These are phyloP conservation scores for Wickerhamomyces xylosicus DNA, from an alignment of 805 yeast genomes.

Conservation along the genomic window DNA sequence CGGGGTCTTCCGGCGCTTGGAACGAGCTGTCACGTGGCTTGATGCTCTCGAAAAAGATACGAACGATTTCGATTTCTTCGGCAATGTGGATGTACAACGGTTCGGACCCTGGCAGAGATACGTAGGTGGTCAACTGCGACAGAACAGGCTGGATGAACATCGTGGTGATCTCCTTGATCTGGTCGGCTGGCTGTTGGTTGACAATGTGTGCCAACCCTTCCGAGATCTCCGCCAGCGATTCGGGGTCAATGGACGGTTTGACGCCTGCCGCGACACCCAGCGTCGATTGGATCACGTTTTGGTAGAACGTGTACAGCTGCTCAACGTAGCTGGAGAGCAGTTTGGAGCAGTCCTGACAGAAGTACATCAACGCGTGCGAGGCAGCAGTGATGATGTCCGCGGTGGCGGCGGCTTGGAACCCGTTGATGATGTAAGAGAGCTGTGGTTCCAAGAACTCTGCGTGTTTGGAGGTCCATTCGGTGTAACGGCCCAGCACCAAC, in stretches of 20 bases:
- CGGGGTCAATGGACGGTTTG: constrained; percentile 41
- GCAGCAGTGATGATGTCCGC: constrained; percentile 70
- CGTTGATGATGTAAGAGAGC: constrained; percentile 71
- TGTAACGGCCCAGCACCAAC: constrained; percentile 87
- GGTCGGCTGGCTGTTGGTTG: constrained; percentile 43
- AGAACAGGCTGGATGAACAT: constrained; percentile 63
- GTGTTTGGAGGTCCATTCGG: constrained; percentile 89
- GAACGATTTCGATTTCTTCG: constrained; percentile 62
- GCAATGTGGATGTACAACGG: constrained; percentile 41
- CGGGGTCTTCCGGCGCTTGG: constrained; percentile 30
- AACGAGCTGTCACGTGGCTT: constrained; percentile 24
- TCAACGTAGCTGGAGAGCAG: constrained; percentile 57
- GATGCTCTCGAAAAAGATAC: constrained; percentile 48
- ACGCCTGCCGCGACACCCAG: too few relatives aligned
- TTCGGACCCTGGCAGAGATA: constrained; percentile 19
- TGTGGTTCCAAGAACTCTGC: constrained; percentile 76
- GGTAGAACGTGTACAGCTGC: constrained; percentile 68
- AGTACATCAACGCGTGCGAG: constrained; percentile 86
- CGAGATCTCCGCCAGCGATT: constrained; percentile 67
- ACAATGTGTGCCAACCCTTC: constrained; percentile 87
- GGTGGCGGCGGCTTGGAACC: constrained; percentile 37
- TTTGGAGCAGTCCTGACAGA: constrained; percentile 82
- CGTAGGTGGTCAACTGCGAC: constrained; percentile 27
- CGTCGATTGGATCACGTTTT: constrained; percentile 30
- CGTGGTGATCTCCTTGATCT: constrained; percentile 40